Evolutionary conservation across 305 asterid genomes (phyloP), one percentile per base, ranked within the genome.

Genomic region (Fraxinus dipetala): DNA sequence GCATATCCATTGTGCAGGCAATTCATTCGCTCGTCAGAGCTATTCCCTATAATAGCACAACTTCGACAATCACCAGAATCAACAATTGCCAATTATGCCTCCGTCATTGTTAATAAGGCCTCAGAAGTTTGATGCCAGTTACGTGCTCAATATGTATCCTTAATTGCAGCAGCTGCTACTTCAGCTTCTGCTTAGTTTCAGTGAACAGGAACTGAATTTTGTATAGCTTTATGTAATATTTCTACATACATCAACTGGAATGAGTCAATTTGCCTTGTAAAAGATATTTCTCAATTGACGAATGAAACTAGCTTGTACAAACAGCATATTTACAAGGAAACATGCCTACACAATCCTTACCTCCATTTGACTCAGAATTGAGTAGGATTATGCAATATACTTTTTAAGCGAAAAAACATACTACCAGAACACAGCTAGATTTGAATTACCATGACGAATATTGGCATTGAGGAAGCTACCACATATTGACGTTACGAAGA

Each of bases 1-100:
- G 97, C 95, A 22, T 93, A 96, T 83, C 93, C 95, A 16, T 93
- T 84, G 30, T 96, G 99, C 79, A 83, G 98, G 80, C 95, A 91
- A 30, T 93, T 86, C 84, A 92, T 96, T 79, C 91, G 97, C 75
- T 87, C 95, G 1, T 96, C 98, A 0, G 98, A 95, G 79, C 86
- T 90, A 1, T 91, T 93, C 72, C 96, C 97, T 3, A 80, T 91
- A 20, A 86, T 96, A 83, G 92, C 90, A 18, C 96, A 91, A 89
- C 98, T 95, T 35, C 90, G 94, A 48, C 98, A 93, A 78, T 95
- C 99, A n/a, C 98, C 99, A 3, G 98, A 95, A 89, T 78, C 95
- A 70, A 90, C 95, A 72, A 95, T 93, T 30, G 94, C 97, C 75
- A 95, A 92, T 80, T 96, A 96, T 61, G 98, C 98, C 72, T 78